Evolutionary conservation across 768 basidiomycete genomes (phyloP).

Genomic region (Termitomyces sp.): DNA sequence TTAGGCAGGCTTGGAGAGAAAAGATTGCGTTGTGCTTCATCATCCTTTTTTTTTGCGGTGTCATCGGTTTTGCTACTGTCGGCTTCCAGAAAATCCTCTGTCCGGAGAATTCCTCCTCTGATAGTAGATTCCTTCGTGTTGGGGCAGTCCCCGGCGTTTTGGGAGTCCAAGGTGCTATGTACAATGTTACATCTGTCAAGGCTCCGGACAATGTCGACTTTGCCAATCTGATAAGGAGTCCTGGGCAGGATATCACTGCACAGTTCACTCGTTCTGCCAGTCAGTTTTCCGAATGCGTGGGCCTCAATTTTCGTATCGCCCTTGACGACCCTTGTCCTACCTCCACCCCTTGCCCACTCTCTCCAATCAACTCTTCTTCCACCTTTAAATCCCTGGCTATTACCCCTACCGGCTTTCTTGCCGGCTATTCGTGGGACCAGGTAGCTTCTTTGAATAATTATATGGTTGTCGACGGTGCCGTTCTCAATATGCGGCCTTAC

Average conservation of each 20-base stretch:
- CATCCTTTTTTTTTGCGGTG: conserved; percentile 68
- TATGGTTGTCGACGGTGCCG: conserved; percentile 88
- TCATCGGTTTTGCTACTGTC: conserved; percentile 89
- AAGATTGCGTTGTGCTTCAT: conserved; percentile 93
- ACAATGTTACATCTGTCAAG: conserved; percentile 60
- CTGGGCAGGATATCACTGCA: conserved; percentile 90
- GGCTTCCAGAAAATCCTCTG: conserved; percentile 92
- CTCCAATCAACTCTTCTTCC: conserved; percentile 45
- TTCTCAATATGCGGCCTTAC: conserved; percentile 91
- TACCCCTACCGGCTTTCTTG: conserved; percentile 56
- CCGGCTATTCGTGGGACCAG: conserved; percentile 92
- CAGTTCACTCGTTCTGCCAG: conserved; percentile 68
- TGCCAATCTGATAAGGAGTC: conserved; percentile 40
- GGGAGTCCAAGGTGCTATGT: conserved; percentile 70
- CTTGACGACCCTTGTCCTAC: conserved; percentile 67
- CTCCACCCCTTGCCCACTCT: conserved; percentile 61
- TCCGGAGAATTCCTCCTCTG: conserved; percentile 47
- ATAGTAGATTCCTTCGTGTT: conserved; percentile 44
- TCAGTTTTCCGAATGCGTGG: conserved; percentile 61
- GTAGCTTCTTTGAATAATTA: conserved; percentile 67
- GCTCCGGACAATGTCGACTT: conserved; percentile 55
- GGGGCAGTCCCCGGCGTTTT: conserved; percentile 59
- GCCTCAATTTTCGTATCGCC: conserved; percentile 62
- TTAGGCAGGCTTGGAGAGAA: conserved; percentile 94
- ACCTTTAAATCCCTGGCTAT: conserved; percentile 62